Base-by-base conservation (phyloP, 129 eudicot genomes). In the Flaveria brownii region DNA sequence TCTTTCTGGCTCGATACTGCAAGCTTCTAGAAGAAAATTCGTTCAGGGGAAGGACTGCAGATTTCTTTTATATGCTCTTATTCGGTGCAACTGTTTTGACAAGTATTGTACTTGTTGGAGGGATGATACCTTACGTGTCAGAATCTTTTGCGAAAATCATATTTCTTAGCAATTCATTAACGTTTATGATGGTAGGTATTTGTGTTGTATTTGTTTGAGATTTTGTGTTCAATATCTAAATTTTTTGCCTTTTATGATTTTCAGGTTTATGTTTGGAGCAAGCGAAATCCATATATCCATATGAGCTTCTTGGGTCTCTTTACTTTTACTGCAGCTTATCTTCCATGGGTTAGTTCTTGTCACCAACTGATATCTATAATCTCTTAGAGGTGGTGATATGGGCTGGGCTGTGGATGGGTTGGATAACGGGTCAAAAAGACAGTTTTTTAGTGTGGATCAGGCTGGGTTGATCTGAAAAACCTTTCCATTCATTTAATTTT, bases 291-390 rank as follows among this genome's bases (percentile, higher is more conserved):
- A 6, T 91, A 46, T 72, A 93, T 93, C 79, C 98, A 88, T 75
- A 93, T 93, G 98, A 93, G 97, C 83, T 94, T 94, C 86, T 78
- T 94, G 91, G 98, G 98, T 68, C 93, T 94, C 57, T 94, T 94
- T 75, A 91, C 97, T 46, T 94, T 94, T 76, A 94, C 98, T 12
- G 97, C 98, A 26, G 98, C 97, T 52, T 94, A 91, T 80, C 85
- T 94, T 72, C 98, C 98, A 75, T 94, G 97, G 98, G 98, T 94
- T 55, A 86, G 97, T 85, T 45, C 22, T 79, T 49, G 47, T 74
- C 17, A 22, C 41, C 49, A 55, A 13, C 41, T n/a, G 26, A 1
- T 28, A 78, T n/a, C 63, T 45, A 7, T 47, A 23, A 67, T 41
- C 22, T 57, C 30, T 49, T 61, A 22, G 36, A 23, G 16, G 65